Evolutionary conservation across 2,329 filamentous ascomycete genomes (phyloP).

Genomic region (Penicillium freii): DNA sequence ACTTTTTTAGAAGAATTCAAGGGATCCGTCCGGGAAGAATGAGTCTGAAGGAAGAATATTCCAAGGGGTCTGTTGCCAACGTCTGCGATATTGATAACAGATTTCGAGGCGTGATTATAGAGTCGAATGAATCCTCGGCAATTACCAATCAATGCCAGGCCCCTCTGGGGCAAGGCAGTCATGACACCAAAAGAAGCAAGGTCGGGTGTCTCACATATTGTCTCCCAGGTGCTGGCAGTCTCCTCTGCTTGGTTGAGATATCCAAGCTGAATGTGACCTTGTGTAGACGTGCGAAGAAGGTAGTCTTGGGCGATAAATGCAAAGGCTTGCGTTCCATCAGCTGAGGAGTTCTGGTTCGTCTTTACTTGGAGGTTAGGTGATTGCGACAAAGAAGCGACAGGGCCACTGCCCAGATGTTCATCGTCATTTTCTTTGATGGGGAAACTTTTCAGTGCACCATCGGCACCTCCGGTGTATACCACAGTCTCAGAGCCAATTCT

Average conservation of each 20-base stretch:
- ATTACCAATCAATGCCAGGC: slow-evolving; percentile 38
- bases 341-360: slow-evolving; percentile 6
- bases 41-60: slow-evolving; percentile 26
- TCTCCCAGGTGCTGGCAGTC: slow-evolving; percentile 28
- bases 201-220: slow-evolving; percentile 29
- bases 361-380: not conserved
- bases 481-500: slow-evolving; percentile 35
- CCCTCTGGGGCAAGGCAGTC: slow-evolving; percentile 28
- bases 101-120: slow-evolving; percentile 35
- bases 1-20: slow-evolving; percentile 12
- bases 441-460: slow-evolving; percentile 59
- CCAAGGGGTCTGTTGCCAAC: slow-evolving; percentile 30
- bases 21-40: slow-evolving; percentile 5
- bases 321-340: slow-evolving; percentile 30
- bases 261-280: slow-evolving; percentile 37
- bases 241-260: slow-evolving; percentile 8
- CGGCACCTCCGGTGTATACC: slow-evolving; percentile 77
- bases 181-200: slow-evolving; percentile 33
- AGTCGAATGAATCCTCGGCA: slow-evolving; percentile 34
- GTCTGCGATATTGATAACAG: slow-evolving; percentile 28
- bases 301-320: slow-evolving; percentile 35
- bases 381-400: not conserved
- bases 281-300: slow-evolving; percentile 32
- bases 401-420: not conserved
- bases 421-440: slow-evolving; percentile 17